Evolutionary conservation across 2,329 filamentous ascomycete species (phyloP).

Genomic region (Fusarium devonianum): DNA sequence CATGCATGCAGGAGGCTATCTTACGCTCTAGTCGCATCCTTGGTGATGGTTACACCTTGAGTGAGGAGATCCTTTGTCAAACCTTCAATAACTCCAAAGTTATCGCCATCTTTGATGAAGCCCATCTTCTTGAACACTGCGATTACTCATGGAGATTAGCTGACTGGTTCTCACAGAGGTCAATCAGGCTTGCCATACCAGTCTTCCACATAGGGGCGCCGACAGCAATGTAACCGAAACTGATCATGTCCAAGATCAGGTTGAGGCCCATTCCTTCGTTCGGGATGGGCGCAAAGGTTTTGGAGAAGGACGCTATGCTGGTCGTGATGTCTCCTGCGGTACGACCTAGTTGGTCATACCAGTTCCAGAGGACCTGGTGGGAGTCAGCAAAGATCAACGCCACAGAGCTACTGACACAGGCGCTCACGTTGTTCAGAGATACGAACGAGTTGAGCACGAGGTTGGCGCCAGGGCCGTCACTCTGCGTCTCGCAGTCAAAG

Average conservation of each 20-base stretch:
- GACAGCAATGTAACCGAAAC: constrained; percentile 2
- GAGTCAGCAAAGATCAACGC: background rate
- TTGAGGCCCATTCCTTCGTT: constrained; percentile 3
- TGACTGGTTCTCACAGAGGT: background rate
- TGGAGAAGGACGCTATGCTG: background rate
- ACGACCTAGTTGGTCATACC: background rate
- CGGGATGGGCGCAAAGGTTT: background rate
- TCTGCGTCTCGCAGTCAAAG: background rate
- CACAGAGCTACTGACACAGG: too few species aligned
- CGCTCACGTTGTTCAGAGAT: background rate
- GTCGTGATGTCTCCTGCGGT: background rate
- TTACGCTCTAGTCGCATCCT: constrained; percentile 1
- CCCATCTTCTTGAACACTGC: constrained; percentile 7
- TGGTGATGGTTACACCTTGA: background rate
- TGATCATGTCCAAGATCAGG: constrained; percentile 4
- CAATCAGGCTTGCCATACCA: background rate
- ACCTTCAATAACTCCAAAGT: background rate
- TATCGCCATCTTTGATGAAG: constrained; percentile 3
- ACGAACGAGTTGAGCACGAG: constrained; percentile 6
- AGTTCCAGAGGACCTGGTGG: constrained; percentile 5
- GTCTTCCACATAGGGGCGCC: constrained; percentile 1
- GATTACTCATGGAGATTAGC: background rate
- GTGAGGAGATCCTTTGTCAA: constrained; percentile 5
- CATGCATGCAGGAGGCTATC: background rate
- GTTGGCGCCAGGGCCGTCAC: background rate